phyloP scores from a whole-genome alignment of 768 basidiomycete species.

The Rhodotorula babjevae region DNA sequence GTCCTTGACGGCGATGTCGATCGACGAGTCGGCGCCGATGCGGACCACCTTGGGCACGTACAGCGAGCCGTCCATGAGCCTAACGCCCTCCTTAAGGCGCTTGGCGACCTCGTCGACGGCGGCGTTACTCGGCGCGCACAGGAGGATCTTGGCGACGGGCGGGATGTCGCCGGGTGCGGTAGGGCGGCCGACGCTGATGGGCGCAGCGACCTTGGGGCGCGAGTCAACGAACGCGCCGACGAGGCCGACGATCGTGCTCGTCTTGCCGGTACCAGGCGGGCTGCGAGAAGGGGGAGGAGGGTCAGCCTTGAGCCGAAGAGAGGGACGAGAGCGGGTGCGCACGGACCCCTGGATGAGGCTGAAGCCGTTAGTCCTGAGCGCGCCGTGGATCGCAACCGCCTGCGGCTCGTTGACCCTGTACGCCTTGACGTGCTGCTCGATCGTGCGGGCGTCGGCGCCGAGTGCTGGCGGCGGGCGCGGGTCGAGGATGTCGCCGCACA shows the following conservation, averaged over 20 bases:
- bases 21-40: constrained; percentile 69
- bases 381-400: constrained; percentile 75
- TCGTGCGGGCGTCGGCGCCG: constrained; percentile 53
- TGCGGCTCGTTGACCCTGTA: constrained; percentile 89
- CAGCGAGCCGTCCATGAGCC: constrained; percentile 56
- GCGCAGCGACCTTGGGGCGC: constrained; percentile 39
- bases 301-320: background rate
- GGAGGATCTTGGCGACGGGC: constrained; percentile 67
- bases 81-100: constrained; percentile 74
- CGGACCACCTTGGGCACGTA: constrained; percentile 76
- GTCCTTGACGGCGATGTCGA: constrained; percentile 75
- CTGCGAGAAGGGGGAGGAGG: constrained; percentile 53
- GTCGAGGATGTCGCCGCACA: constrained; percentile 63
- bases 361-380: constrained; percentile 65
- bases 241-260: constrained; percentile 93
- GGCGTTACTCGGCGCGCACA: constrained; percentile 97
- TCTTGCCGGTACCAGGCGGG: constrained; percentile 97
- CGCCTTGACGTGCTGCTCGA: constrained; percentile 62
- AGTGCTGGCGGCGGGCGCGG: constrained; percentile 57
- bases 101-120: constrained; percentile 94
- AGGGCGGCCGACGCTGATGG: constrained; percentile 54
- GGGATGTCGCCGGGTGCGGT: constrained; percentile 50
- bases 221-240: constrained; percentile 66
- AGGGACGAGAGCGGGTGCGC: background rate
- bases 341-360: constrained; percentile 87